Base-by-base conservation (phyloP, 164 flowering plant species). In the Nymphaea thermarum region DNA sequence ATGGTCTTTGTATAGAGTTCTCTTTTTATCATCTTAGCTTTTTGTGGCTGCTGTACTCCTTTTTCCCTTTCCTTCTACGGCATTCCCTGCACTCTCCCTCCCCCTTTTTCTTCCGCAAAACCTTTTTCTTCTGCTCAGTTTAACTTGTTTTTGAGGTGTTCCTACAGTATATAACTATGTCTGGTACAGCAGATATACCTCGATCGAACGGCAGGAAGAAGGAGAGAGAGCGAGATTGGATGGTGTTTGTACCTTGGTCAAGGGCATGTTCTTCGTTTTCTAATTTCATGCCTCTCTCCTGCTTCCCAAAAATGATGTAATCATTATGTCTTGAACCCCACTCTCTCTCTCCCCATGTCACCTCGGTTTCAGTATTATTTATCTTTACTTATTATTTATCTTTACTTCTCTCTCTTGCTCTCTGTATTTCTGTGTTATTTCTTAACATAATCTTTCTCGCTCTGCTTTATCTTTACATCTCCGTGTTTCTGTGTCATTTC, bases 271-370 rank as follows among this genome's bases (percentile, higher is more conserved):
- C 72, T 77, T 78, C 70, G 69, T 73, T 77, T 70, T 71, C 80
- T 70, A 71, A 77, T 77, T 82, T 87, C 87, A 83, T 83, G 84
- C 87, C 80, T 70, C 77, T 80, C 84, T 87, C 85, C 82, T 84
- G 86, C 84, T 81, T 84, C 83, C 84, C 89, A 87, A 87, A 83
- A 85, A 82, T 81, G 82, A 65, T 71, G 85, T 85, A 89, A 92
- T 92, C 86, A 92, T 92, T 86, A 84, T 92, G 96, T 92, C 98
- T 89, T 89, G 87, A 88, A 88, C 88, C 96, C 87, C 89, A 82
- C 74, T 70, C 70, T 55, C 75, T 47, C 69, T 51, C 14, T 64
- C 62, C 42, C 67, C 25, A 74, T 66, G 63, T 70, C 66, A 67
- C 61, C 75, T 3, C 14, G 57, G 60, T 68, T 62, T 61, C 36